phyloP scores from a whole-genome alignment of 192 early-diverging fungal species.

The Podila epicladia region DNA sequence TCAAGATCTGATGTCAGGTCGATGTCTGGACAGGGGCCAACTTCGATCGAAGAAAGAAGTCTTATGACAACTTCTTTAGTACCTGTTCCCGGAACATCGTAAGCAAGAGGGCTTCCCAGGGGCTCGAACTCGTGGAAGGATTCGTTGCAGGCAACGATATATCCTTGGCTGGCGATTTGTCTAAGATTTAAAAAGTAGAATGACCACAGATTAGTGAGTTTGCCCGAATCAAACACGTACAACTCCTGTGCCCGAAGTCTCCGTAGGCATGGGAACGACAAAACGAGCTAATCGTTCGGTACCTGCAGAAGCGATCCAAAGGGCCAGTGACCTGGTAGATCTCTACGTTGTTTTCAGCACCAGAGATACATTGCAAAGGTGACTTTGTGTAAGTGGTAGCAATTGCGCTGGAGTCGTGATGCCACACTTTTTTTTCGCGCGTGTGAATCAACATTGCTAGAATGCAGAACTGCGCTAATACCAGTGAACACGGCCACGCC shows the following conservation, averaged over 20 bases:
- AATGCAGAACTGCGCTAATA: background rate
- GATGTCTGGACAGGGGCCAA: background rate
- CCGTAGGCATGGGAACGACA: background rate
- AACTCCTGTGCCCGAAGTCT: background rate
- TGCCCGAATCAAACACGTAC: background rate
- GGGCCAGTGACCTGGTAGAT: constrained; percentile 76
- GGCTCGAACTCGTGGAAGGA: constrained; percentile 71
- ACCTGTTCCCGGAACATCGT: constrained; percentile 62
- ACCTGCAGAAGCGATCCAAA: constrained; percentile 68
- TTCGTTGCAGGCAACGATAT: constrained; percentile 67
- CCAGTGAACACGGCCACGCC: constrained; percentile 54
- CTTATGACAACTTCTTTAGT: background rate
- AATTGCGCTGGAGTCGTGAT: too few species aligned
- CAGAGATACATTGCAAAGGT: background rate
- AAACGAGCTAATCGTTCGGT: background rate
- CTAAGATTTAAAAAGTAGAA: constrained; percentile 27
- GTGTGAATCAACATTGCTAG: too few species aligned
- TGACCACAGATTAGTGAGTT: background rate
- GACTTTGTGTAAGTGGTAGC: too few species aligned
- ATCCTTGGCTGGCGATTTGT: constrained; percentile 49
- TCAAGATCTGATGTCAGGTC: background rate
- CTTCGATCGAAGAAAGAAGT: background rate
- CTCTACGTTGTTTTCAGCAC: constrained; percentile 25
- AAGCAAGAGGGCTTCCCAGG: constrained; percentile 61
- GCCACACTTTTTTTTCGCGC: too few species aligned